Evolutionary conservation across 192 early-diverging fungal species (phyloP).

Genomic region (Chytriomyces confervae): DNA sequence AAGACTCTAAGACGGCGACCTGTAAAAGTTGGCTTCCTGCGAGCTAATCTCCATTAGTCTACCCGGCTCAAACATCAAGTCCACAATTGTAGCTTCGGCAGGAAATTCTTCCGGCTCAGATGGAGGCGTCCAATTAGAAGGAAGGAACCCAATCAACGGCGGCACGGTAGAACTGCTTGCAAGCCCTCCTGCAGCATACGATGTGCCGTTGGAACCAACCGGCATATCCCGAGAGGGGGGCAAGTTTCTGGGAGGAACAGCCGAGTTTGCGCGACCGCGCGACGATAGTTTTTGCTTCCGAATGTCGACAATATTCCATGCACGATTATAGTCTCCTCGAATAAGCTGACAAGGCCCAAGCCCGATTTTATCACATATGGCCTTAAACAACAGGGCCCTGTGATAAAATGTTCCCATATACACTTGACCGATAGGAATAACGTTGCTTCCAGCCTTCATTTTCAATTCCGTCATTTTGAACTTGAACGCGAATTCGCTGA

Average conservation of each 20-base stretch:
- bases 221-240: slow-evolving; percentile 6
- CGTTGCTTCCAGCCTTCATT: slow-evolving; percentile 48
- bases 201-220: neutral
- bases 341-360: slow-evolving; percentile 50
- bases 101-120: slow-evolving; percentile 30
- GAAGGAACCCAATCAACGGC: neutral
- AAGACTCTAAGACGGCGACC: slow-evolving; percentile 3
- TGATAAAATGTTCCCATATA: slow-evolving; percentile 61
- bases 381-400: slow-evolving; percentile 63
- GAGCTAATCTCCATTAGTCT: slow-evolving; percentile 43
- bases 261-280: neutral
- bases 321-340: slow-evolving; percentile 58
- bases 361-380: slow-evolving; percentile 54
- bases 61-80: slow-evolving; percentile 63
- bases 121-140: neutral
- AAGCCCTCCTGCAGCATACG: slow-evolving; percentile 15
- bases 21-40: slow-evolving; percentile 3
- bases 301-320: slow-evolving; percentile 56
- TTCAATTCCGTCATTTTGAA: slow-evolving; percentile 63
- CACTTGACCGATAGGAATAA: slow-evolving; percentile 54
- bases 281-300: slow-evolving; percentile 32
- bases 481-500: slow-evolving; percentile 51
- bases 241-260: slow-evolving; percentile 4
- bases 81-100: slow-evolving; percentile 53
- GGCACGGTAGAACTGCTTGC: slow-evolving; percentile 19